phyloP scores from a whole-genome alignment of 2,329 filamentous ascomycete species.

The Fusarium domesticum region DNA sequence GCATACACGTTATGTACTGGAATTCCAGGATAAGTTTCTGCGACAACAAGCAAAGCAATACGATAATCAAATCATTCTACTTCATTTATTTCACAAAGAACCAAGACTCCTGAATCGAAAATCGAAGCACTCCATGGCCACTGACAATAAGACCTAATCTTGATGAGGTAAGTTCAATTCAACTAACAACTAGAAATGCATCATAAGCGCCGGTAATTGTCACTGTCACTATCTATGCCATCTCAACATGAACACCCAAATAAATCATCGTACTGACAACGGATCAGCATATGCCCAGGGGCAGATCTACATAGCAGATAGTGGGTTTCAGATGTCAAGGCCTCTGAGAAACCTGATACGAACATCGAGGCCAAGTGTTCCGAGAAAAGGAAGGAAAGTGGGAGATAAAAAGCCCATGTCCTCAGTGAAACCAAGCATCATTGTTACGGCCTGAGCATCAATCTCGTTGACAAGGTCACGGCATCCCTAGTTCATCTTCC shows the following conservation, averaged over 20 bases:
- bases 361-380: not conserved
- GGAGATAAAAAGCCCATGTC: not conserved
- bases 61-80: too few relatives aligned
- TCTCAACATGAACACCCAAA: not conserved
- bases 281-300: not conserved
- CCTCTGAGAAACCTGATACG: not conserved
- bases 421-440: not conserved
- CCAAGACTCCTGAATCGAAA: not conserved
- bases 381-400: not conserved
- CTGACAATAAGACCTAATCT: not conserved
- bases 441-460: constrained; percentile 2
- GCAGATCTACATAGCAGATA: not conserved
- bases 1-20: not conserved
- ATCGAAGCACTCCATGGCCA: not conserved
- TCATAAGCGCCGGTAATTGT: not conserved
- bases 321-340: not conserved
- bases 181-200: not conserved
- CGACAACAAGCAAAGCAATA: not conserved
- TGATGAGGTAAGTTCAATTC: not conserved
- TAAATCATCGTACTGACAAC: too few relatives aligned
- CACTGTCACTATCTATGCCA: not conserved
- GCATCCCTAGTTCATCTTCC: constrained; percentile 19
- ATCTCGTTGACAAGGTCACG: constrained; percentile 5
- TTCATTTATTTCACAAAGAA: too few relatives aligned
- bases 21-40: not conserved